phyloP scores from a whole-genome alignment of 768 basidiomycete genomes.

The Auricularia sp. region DNA sequence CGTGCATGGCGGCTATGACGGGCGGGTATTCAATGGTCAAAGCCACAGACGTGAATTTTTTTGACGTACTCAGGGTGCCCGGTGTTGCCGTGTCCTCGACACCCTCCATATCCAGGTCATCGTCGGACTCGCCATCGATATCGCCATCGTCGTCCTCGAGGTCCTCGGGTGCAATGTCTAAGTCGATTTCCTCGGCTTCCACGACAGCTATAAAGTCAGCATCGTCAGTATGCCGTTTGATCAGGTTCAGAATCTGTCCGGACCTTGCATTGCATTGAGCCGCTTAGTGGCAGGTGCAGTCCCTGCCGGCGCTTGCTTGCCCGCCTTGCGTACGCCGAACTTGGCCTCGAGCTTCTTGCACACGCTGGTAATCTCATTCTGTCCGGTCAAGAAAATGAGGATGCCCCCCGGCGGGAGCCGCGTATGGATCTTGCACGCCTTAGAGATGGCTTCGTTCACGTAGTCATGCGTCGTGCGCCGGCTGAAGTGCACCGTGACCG shows the following conservation, averaged over 20 bases:
- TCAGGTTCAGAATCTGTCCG: neutral
- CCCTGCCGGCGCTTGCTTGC: constrained; percentile 34
- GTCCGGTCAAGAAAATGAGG: constrained; percentile 88
- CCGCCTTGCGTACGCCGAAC: constrained; percentile 59
- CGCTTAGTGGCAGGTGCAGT: neutral
- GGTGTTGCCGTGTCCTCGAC: constrained; percentile 13
- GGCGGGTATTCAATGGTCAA: neutral
- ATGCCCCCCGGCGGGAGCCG: constrained; percentile 89
- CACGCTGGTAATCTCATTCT: constrained; percentile 84
- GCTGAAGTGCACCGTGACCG: constrained; percentile 91
- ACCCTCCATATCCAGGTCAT: constrained; percentile 26
- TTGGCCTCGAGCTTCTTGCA: constrained; percentile 71
- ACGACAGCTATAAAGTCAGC: constrained; percentile 41
- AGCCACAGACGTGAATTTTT: neutral
- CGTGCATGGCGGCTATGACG: constrained; percentile 74
- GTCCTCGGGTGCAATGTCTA: constrained; percentile 54
- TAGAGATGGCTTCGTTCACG: constrained; percentile 80
- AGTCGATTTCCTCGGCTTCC: constrained; percentile 73
- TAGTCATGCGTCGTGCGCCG: constrained; percentile 81
- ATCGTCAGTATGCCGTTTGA: neutral
- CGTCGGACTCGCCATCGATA: neutral
- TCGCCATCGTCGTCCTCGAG: constrained; percentile 34
- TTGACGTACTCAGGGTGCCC: neutral
- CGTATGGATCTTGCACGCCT: constrained; percentile 84
- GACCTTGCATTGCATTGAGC: neutral